A percentile compares a stretch with the other conserved stretches of the same genome.
These are phyloP conservation scores for Phascolomyces articulosus DNA, from an alignment of 371 early-diverging fungal genomes.

Conservation along the genomic window DNA sequence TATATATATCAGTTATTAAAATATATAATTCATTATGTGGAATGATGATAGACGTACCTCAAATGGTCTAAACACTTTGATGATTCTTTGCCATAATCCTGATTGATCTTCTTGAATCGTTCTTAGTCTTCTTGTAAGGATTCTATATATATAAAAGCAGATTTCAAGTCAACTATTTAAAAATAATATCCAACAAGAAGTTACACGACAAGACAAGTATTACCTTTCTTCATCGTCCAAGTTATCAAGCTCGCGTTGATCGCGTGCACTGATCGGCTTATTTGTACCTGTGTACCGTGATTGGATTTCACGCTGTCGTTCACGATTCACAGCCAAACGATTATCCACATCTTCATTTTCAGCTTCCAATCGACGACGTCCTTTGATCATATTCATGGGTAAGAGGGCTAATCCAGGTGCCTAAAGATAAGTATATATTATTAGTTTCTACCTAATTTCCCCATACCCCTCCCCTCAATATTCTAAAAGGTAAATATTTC, in stretches of 20 bases:
- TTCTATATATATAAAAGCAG: conserved; percentile 17
- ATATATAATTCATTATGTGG: too few species aligned
- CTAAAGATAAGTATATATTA: conserved; percentile 28
- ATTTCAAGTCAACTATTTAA: too few species aligned
- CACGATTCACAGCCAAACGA: conserved; percentile 35
- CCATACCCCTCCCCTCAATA: too few species aligned
- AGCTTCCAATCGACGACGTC: conserved; percentile 35
- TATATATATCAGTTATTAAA: too few species aligned
- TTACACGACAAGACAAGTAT: too few species aligned
- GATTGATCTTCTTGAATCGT: conserved; percentile 34
- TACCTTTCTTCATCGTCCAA: conserved; percentile 55
- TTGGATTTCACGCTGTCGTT: conserved; percentile 45
- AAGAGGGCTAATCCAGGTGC: conserved; percentile 61
- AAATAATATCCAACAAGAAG: too few species aligned
- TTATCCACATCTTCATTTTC: conserved; percentile 44
- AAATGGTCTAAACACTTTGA: conserved; percentile 36
- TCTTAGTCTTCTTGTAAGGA: conserved; percentile 32
- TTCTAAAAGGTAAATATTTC: too few species aligned
- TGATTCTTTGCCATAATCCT: conserved; percentile 31
- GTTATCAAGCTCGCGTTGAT: conserved; percentile 47
- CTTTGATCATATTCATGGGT: conserved; percentile 54
- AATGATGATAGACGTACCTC: too few species aligned
- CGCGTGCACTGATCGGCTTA: conserved; percentile 35
- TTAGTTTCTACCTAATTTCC: conserved; percentile 26
- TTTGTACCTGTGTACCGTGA: conserved; percentile 35